Evolutionary conservation across 352 stramenopile genomes (phyloP), one percentile per base, ranked within the genome.

Genomic region (Saprolegnia diclina): DNA sequence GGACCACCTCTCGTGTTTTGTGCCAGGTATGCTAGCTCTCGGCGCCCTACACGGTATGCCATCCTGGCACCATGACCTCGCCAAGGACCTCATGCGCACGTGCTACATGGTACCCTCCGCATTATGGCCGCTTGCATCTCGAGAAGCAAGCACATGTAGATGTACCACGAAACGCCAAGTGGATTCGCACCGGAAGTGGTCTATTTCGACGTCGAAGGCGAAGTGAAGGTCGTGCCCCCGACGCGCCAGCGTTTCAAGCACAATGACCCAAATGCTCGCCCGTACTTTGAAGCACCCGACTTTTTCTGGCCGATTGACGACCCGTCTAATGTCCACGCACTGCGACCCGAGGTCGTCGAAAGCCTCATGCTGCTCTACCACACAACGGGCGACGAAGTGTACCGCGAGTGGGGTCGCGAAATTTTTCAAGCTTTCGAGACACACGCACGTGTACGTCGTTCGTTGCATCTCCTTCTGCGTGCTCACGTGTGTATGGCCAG

Each of bases 1-100:
- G 83, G 87, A 97, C 66, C 91, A 97, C 64, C 74, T 94, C 48
- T 81, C 88, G 4, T 97, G 91, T 69, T 97, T 96, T 53, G 68
- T 96, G 5, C 87, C 90, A 11, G 88, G 88, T 3, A 79, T 94
- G 71, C 71, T 96, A 1, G 82, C 86, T 1, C 78, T 97, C 13
- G 88, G 85, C 7, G 76, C 73, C 4, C 22, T 75, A 29, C 73
- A 91, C 24, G 85, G 85, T 1, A 81, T 89, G 67, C 77, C 77
- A 5, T 44, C 64, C 0, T 74, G 69, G 7, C 81, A 96, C 56
- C 65, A 95, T 6, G 70, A 83, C 14, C 55, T 95, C 11, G 90
- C 90, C 0, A 78, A 88, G 64, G 73, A 88, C 9, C 73, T 97
- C 14, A 79, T 85, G 22, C 74, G 83, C 29, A 88, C 80, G 0